Evolutionary conservation across 768 basidiomycete genomes (phyloP), one percentile per base, ranked within the genome.

Genomic region (Xerocomus potaroensis): DNA sequence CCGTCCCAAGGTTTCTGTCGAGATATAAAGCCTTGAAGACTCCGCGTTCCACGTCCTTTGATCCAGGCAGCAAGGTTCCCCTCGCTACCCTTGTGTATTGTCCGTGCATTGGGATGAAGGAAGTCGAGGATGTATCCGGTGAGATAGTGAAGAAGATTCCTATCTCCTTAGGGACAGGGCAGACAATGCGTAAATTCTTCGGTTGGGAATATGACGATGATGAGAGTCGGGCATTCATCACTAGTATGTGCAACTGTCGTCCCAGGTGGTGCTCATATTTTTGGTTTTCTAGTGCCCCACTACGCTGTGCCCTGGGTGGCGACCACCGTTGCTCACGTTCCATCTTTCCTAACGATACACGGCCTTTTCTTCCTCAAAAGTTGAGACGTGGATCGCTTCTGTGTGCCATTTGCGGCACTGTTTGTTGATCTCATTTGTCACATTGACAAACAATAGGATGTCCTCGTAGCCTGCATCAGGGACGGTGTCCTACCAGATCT

Each of bases 341-440:
- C 52, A 5, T 51, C 61, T 1, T 60, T 58, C 31, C 26, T 58
- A 9, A 24, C 54, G 21, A 53, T 62, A 5, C 54, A 60, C n/a
- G 56, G 53, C 5, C 49, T 61, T 4, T 61, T 62, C 41, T 54
- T 48, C 26, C 48, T 62, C 7, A 24, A 35, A 5, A 26, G 24
- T 21, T 27, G 32, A 14, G 33, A 49, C 5, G 1, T 62, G 5
- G 12, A 19, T 1, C 19, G 1, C 4, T 46, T 62, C 18, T 3
- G 2, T 1, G 14, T 40, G 12, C 21, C 45, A 1, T 56, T 58
- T 8, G 33, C 43, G 19, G 48, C 51, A 2, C 12, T 43, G 12
- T 51, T 59, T 16, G 11, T 53, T 3, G 54, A 45, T 23, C 33
- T 61, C 18, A n/a, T 61, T 8, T 46, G 35, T 9, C 40, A 45